Percentiles rank a stretch among this genome's conserved stretches.
These are phyloP conservation scores for Fagus sylvatica DNA, from an alignment of 306 rosid species.

Conservation along the genomic window DNA sequence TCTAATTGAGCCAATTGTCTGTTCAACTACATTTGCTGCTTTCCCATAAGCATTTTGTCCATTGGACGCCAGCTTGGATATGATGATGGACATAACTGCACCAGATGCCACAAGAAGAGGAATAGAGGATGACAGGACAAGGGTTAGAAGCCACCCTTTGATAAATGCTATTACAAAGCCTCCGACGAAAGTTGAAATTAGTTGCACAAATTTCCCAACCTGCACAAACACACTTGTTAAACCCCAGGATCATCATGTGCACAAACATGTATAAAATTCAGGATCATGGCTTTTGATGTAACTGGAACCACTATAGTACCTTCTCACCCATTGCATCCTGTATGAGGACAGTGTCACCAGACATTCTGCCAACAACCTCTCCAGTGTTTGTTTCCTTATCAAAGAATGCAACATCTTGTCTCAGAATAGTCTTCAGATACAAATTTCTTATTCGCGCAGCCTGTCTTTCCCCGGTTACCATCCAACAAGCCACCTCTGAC, in stretches of 20 bases:
- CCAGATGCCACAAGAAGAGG: constrained; percentile 65
- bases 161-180: constrained; percentile 61
- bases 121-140: constrained; percentile 58
- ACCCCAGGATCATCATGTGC: neutral
- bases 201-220: constrained; percentile 68
- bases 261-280: neutral
- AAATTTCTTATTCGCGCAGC: constrained; percentile 31
- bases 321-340: constrained; percentile 32
- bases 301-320: constrained; percentile 6
- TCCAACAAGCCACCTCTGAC: constrained; percentile 45
- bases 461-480: constrained; percentile 37
- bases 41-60: constrained; percentile 69
- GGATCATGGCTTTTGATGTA: neutral
- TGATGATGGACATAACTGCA: constrained; percentile 43
- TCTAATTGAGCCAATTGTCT: constrained; percentile 71
- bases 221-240: constrained; percentile 14
- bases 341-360: constrained; percentile 25
- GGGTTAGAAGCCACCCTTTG: constrained; percentile 75
- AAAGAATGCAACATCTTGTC: constrained; percentile 32
- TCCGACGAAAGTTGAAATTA: constrained; percentile 47
- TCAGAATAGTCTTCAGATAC: constrained; percentile 34
- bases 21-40: constrained; percentile 67
- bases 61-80: constrained; percentile 56
- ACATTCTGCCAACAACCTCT: constrained; percentile 23
- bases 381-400: constrained; percentile 17